These are phyloP conservation scores for Malus sieversii DNA, from an alignment of 306 rosid species.

Conservation along the genomic window DNA sequence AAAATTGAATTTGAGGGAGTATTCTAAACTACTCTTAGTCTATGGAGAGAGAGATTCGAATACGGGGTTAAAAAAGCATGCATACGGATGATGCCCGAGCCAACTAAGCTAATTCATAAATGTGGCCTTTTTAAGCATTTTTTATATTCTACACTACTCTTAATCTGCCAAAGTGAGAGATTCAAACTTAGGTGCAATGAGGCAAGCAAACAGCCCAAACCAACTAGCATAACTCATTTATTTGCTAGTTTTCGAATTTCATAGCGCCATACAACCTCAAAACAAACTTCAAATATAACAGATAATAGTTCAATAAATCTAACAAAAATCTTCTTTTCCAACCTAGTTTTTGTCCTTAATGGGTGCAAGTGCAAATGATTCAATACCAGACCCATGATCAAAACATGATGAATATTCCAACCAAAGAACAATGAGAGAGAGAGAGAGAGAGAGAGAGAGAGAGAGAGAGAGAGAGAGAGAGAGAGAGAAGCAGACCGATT, in stretches of 20 bases:
- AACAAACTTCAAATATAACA: background rate
- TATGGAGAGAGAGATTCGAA: background rate
- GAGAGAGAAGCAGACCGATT: background rate
- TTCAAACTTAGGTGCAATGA: no score
- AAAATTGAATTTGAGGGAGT: no score
- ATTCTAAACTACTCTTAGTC: no score
- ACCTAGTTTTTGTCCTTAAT: background rate
- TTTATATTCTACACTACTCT: background rate
- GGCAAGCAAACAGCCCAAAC: no score
- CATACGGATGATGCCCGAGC: background rate
- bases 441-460: background rate
- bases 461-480: background rate
- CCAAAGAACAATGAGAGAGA: background rate
- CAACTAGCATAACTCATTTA: no score
- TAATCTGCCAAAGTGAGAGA: background rate
- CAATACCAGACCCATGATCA: background rate
- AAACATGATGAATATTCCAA: background rate
- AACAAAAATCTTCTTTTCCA: background rate
- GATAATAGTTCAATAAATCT: no score
- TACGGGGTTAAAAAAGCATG: no score
- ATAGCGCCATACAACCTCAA: background rate
- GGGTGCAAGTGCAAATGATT: background rate
- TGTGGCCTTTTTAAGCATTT: background rate
- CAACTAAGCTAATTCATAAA: background rate
- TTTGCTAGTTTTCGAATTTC: no score